Base-by-base conservation (phyloP, 2,329 filamentous ascomycete species). In the Gyromitra esculenta region DNA sequence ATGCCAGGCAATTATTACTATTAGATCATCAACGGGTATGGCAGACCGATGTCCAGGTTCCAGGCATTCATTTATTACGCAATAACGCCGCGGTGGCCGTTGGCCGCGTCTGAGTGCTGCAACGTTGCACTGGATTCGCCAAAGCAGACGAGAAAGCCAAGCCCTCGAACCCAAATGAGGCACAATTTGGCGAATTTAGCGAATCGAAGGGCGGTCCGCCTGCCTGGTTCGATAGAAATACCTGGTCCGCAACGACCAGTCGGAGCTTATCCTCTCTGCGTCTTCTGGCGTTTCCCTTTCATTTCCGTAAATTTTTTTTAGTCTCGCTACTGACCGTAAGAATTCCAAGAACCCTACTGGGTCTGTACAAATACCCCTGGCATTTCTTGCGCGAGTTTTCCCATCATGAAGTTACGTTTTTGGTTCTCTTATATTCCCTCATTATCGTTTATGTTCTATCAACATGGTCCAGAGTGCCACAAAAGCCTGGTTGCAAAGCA, bases 41-140 rank as follows among this genome's bases (percentile, higher is more conserved):
- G 25, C 5, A 57, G 52, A 57, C 25, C 50, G 6, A 15, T 56
- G 13, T 69, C 37, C 41, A 13, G 13, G 21, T 71, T 43, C 57
- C 35, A 62, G 43, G 37, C 60, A 56, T 18, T 64, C 45, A 21
- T 41, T 65, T 57, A 73, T 73, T 73, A 65, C 69, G 69, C 60
- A 72, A 65, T 39, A 21, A 18, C 59, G 37, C 59, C 63, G 63
- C 48, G 18, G 41, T 48, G 21, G 48, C 63, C 45, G 57, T 71
- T 64, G 5, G n/a, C 31, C 45, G 43, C 68, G 54, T 56, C 41
- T 68, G 7, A 39, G 56, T 63, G 48, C 43, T 77, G 74, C 64
- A 77, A 77, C 74, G 74, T 77, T 77, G 54, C 74, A 77, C 74
- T 2, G 18, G 60, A 65, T 59, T 75, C 73, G 73, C 67, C 48